A percentile compares a stretch with the other conserved stretches of the same genome.
These are phyloP conservation scores for Quercus tomentella DNA, from an alignment of 331 rosid species.

Conservation along the genomic window DNA sequence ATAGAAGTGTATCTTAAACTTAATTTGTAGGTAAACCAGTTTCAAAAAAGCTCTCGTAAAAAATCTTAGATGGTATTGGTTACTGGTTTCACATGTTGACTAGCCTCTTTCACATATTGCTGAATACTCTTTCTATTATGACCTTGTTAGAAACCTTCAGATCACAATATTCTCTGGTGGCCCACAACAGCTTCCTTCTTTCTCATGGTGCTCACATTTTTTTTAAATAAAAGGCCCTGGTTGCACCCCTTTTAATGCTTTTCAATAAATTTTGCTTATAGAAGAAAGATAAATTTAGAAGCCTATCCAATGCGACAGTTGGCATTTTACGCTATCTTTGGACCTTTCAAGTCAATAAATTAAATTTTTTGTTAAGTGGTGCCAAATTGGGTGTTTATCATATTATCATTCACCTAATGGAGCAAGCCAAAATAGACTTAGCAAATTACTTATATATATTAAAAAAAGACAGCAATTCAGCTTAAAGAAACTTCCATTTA, in stretches of 20 bases:
- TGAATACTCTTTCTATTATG: neutral
- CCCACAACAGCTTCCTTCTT: neutral
- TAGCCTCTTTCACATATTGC: neutral
- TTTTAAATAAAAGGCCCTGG: neutral
- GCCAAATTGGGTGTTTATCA: neutral
- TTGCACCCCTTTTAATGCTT: neutral
- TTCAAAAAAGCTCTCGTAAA: neutral
- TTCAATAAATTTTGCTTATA: neutral
- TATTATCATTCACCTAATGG: neutral
- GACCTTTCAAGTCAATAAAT: neutral
- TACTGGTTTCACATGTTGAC: neutral
- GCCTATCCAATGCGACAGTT: neutral
- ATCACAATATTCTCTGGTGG: neutral
- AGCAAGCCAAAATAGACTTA: neutral
- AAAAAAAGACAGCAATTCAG: neutral
- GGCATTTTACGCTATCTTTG: neutral
- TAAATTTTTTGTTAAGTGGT: neutral
- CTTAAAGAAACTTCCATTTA: neutral
- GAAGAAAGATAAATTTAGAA: neutral
- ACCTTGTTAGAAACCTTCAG: neutral
- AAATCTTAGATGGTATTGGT: neutral
- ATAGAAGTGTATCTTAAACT: neutral
- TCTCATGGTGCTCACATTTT: neutral
- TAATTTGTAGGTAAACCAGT: neutral
- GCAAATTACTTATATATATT: neutral